These are phyloP conservation scores for Cladophialophora yegresii DNA, from an alignment of 2,329 filamentous ascomycete species.

Conservation along the genomic window DNA sequence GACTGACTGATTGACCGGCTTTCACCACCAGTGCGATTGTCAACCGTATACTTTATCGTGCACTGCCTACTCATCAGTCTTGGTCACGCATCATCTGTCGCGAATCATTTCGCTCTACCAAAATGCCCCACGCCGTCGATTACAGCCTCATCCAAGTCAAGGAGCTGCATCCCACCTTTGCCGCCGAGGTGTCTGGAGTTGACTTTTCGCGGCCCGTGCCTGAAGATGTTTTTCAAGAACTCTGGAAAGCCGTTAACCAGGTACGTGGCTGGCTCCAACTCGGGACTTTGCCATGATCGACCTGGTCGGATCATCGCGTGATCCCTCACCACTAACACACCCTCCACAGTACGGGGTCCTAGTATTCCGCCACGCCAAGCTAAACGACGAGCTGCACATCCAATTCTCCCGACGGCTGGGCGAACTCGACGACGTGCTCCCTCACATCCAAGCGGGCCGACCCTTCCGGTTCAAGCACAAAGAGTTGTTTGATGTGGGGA, in stretches of 20 bases:
- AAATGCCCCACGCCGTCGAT: constrained; percentile 14
- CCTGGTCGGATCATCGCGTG: too few relatives aligned
- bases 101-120: background rate
- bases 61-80: background rate
- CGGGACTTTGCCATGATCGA: constrained; percentile 23
- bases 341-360: constrained; percentile 54
- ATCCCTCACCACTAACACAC: constrained; percentile 40
- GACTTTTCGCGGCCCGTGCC: constrained; percentile 42
- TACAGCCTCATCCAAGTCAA: constrained; percentile 38
- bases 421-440: constrained; percentile 58
- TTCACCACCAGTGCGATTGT: background rate
- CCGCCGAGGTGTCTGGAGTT: constrained; percentile 44
- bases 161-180: constrained; percentile 40
- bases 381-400: constrained; percentile 57
- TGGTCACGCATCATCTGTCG: background rate
- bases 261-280: too few relatives aligned
- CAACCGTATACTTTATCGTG: background rate
- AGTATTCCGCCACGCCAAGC: constrained; percentile 54
- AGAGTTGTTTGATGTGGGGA: constrained; percentile 61
- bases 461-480: constrained; percentile 52
- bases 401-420: constrained; percentile 55
- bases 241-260: constrained; percentile 29
- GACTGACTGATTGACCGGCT: background rate
- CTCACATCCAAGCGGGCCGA: constrained; percentile 52
- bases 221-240: constrained; percentile 43